Evolutionary conservation across 2,329 filamentous ascomycete species (phyloP).

Genomic region (Alternaria brassicae): DNA sequence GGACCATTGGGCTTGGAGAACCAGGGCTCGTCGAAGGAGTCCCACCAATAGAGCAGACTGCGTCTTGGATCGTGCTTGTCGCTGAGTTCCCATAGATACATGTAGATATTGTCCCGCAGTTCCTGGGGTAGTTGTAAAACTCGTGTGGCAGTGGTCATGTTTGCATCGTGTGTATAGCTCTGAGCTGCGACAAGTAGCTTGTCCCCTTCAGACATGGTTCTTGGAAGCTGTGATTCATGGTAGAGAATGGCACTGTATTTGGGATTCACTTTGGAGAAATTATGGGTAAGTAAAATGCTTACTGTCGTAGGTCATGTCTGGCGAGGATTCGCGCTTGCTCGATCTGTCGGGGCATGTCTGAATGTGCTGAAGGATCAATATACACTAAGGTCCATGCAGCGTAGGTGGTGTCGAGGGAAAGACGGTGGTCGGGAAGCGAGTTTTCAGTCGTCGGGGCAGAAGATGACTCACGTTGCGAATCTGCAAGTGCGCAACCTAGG

Average conservation of each 20-base stretch:
- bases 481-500: neutral
- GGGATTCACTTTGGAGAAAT: neutral
- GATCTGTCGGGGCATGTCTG: neutral
- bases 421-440: neutral
- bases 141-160: conserved; percentile 3
- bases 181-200: conserved; percentile 1
- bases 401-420: neutral
- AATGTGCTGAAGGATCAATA: neutral
- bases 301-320: neutral
- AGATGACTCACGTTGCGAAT: neutral
- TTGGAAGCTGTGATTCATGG: neutral
- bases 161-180: neutral
- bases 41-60: conserved; percentile 13
- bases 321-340: neutral
- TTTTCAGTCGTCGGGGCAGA: neutral
- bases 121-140: conserved; percentile 12
- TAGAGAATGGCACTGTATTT: neutral
- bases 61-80: neutral
- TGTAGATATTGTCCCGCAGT: conserved; percentile 13
- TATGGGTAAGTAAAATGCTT: neutral
- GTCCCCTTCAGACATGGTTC: neutral
- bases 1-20: neutral
- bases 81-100: conserved; percentile 3
- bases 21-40: conserved; percentile 10
- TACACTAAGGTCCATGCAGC: neutral